Base-by-base conservation (phyloP, 2,329 filamentous ascomycete species). In the Byssochlamys sp. region DNA sequence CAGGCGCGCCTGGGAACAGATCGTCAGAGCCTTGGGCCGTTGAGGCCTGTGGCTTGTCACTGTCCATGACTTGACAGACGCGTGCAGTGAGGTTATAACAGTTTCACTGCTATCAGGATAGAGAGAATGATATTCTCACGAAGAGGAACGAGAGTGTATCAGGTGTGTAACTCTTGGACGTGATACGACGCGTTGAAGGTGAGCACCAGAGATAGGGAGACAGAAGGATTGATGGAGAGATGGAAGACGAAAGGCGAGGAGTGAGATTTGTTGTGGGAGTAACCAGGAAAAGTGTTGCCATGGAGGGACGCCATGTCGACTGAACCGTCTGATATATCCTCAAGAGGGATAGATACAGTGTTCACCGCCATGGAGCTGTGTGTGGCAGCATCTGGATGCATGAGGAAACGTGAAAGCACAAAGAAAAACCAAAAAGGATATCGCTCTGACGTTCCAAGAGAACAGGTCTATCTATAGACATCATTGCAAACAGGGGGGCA, bases 61-160 rank as follows among this genome's bases (percentile, higher is more conserved):
- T 58, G 61, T 55, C 61, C 60, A 65, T 65, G 48, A 59, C 60
- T 53, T 57, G 50, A 59, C 39, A 45, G 39, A 45, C n/a, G 39
- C 14, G 39, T 45, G 4, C 39, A 19, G 39, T 24, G 19, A 45
- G 39, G 39, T 45, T 14, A 45, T 14, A 45, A 45, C n/a, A 45
- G 39, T n/a, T 45, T 45, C 5, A 19, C 2, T 45, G 39, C 14
- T 7, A n/a, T 7, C 35, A 9, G 39, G 39, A 14, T 6, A 45
- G 7, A 45, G n/a, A 45, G 39, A 24, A 45, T 7, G 39, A 45
- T 45, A 45, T 24, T 24, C 7, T 7, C 19, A 19, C 14, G n/a
- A 19, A 24, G n/a, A 24, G 39, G 19, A 14, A n/a, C 4, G n/a
- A 3, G 6, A 2, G 19, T 24, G n/a, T 45, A 45, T 24, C n/a